These are phyloP conservation scores for Cystobasidium slooffiae DNA, from an alignment of 1,284 basidiomycete genomes.

Conservation along the genomic window DNA sequence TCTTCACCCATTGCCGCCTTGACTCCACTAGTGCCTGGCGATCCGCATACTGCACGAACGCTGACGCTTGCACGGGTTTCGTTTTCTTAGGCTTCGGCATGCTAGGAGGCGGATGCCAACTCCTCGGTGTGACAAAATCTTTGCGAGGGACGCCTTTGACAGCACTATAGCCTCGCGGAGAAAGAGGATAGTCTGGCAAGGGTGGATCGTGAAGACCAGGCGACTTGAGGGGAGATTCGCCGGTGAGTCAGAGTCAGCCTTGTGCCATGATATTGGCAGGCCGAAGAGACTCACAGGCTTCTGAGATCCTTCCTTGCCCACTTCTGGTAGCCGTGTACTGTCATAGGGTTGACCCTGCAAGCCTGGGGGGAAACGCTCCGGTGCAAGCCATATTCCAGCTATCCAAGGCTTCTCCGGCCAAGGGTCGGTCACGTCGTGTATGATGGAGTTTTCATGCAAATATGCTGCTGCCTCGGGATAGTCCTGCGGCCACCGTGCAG, in stretches of 20 bases:
- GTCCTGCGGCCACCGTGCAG: slow-evolving; percentile 35
- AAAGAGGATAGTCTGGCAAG: slow-evolving; percentile 21
- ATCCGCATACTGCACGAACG: neutral
- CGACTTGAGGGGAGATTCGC: slow-evolving; percentile 3
- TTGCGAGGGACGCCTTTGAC: slow-evolving; percentile 8
- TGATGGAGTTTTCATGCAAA: slow-evolving; percentile 1
- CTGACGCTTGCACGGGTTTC: slow-evolving; percentile 21
- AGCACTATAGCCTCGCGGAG: neutral
- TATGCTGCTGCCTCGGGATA: slow-evolving; percentile 21
- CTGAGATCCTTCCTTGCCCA: slow-evolving; percentile 6
- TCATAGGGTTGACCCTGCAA: slow-evolving; percentile 27
- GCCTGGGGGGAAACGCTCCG: slow-evolving; percentile 26
- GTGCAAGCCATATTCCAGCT: slow-evolving; percentile 23
- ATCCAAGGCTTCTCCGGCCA: slow-evolving; percentile 45
- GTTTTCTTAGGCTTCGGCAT: slow-evolving; percentile 6
- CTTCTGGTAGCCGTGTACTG: slow-evolving; percentile 8
- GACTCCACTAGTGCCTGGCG: neutral
- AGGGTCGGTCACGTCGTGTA: slow-evolving; percentile 25
- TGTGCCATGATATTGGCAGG: neutral
- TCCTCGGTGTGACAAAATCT: neutral
- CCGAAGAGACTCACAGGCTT: slow-evolving; percentile 18
- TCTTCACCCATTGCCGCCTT: slow-evolving; percentile 59
- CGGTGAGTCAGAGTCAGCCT: neutral
- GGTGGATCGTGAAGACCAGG: slow-evolving; percentile 42
- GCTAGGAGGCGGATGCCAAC: slow-evolving; percentile 4